These are phyloP conservation scores for Leishmania tarentolae DNA, from an alignment of 208 protist genomes.

Conservation along the genomic window DNA sequence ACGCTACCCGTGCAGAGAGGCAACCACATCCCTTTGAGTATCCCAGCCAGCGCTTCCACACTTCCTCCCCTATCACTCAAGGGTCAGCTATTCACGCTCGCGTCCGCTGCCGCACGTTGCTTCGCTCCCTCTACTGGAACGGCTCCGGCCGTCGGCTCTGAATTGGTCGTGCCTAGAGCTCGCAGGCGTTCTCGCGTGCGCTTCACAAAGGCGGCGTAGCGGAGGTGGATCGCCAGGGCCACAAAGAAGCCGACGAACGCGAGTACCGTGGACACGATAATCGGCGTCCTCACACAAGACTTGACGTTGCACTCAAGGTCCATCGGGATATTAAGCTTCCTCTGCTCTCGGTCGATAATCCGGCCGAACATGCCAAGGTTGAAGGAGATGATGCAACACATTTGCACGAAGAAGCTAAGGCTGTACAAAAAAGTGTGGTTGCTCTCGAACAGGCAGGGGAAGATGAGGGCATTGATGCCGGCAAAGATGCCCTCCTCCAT, in stretches of 20 bases:
- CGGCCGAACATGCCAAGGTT: slow-evolving; percentile 68
- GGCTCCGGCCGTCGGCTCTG: neutral
- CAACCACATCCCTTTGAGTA: neutral
- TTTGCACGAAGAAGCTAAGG: slow-evolving; percentile 57
- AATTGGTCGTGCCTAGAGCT: neutral
- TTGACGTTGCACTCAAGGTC: slow-evolving; percentile 44
- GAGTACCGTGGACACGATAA: slow-evolving; percentile 53
- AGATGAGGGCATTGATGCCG: slow-evolving; percentile 57
- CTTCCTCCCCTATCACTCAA: neutral
- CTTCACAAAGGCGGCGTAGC: slow-evolving; percentile 58
- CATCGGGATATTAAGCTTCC: slow-evolving; percentile 26
- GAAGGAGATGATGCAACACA: slow-evolving; percentile 58
- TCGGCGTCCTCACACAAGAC: slow-evolving; percentile 43
- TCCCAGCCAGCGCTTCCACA: neutral
- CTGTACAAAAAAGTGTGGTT: slow-evolving; percentile 65
- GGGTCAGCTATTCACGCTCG: neutral
- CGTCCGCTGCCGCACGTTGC: neutral
- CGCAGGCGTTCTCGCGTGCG: slow-evolving; percentile 11
- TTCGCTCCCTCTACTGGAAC: neutral
- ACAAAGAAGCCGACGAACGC: slow-evolving; percentile 39
- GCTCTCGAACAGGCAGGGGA: slow-evolving; percentile 55
- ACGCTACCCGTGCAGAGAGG: neutral
- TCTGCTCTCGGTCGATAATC: slow-evolving; percentile 43
- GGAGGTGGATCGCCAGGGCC: slow-evolving; percentile 47
- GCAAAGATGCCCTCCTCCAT: slow-evolving; percentile 65